phyloP scores from a whole-genome alignment of 495 filamentous ascomycete species.

The Hyaloscypha finlandica region DNA sequence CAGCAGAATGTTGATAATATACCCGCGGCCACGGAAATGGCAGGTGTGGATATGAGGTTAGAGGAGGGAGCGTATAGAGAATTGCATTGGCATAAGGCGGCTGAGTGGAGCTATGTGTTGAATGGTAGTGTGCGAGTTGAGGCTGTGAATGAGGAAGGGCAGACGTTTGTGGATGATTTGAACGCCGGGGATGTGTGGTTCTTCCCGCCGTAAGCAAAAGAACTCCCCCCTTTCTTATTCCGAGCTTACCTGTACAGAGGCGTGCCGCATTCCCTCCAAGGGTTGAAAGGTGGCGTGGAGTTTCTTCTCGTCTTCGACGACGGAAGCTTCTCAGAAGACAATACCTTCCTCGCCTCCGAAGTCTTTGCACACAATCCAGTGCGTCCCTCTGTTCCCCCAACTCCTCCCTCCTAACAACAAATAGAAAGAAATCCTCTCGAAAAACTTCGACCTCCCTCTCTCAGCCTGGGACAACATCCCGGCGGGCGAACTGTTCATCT shows the following conservation, averaged over 20 bases:
- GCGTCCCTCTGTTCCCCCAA: slow-evolving; percentile 49
- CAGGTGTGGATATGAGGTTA: slow-evolving; percentile 78
- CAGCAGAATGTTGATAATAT: slow-evolving; percentile 66
- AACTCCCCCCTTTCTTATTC: background rate
- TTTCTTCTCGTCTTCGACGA: slow-evolving; percentile 73
- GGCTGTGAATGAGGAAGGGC: slow-evolving; percentile 63
- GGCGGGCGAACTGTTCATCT: slow-evolving; percentile 47
- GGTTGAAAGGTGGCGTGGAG: slow-evolving; percentile 62
- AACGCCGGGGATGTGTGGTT: slow-evolving; percentile 71
- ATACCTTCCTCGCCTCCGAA: slow-evolving; percentile 68
- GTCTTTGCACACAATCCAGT: slow-evolving; percentile 62
- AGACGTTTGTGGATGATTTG: slow-evolving; percentile 67
- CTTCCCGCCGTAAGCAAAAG: slow-evolving; percentile 48
- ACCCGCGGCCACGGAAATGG: slow-evolving; percentile 66
- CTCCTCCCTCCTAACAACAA: background rate
- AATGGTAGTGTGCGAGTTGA: slow-evolving; percentile 64
- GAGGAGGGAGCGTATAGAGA: slow-evolving; percentile 67
- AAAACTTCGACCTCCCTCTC: slow-evolving; percentile 27
- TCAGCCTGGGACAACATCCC: slow-evolving; percentile 30
- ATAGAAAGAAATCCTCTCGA: slow-evolving; percentile 25
- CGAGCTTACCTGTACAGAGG: slow-evolving; percentile 36
- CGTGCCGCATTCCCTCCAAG: slow-evolving; percentile 69
- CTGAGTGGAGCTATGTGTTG: slow-evolving; percentile 66
- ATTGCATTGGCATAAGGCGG: slow-evolving; percentile 72
- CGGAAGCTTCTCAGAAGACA: slow-evolving; percentile 68